Evolutionary conservation across 192 early-diverging fungal genomes (phyloP).

Genomic region (Coemansia furcata): DNA sequence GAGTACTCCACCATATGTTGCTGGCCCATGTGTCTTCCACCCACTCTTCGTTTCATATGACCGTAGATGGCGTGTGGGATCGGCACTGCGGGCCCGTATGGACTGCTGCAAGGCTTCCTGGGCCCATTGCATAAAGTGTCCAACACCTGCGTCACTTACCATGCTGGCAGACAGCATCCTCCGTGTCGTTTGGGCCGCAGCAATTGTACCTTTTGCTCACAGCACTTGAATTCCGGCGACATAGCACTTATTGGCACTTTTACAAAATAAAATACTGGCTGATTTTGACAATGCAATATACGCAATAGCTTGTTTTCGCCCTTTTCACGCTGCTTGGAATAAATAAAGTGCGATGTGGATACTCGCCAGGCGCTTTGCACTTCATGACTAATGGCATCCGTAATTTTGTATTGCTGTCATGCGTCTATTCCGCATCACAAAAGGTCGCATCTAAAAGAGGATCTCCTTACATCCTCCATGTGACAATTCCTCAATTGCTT

Average conservation of each 20-base stretch:
- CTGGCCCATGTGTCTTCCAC: background rate
- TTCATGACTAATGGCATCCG: background rate
- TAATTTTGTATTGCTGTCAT: background rate
- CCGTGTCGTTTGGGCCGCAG: background rate
- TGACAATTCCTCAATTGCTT: background rate
- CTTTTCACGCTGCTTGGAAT: background rate
- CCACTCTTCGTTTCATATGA: background rate
- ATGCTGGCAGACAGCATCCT: background rate
- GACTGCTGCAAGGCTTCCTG: slow-evolving; percentile 3
- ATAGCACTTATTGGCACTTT: background rate
- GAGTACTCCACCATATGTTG: background rate
- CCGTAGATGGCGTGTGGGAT: background rate
- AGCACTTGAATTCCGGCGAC: background rate
- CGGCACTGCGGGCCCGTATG: background rate
- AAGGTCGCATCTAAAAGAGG: background rate
- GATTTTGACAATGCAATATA: background rate
- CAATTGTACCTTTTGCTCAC: background rate
- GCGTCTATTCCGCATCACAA: background rate
- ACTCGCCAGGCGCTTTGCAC: background rate
- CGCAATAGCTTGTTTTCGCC: background rate
- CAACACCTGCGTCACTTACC: background rate
- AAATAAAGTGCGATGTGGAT: background rate
- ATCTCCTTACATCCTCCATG: background rate
- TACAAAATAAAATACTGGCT: background rate
- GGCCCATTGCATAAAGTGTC: slow-evolving; percentile 2